phyloP scores from a whole-genome alignment of 2,329 filamentous ascomycete species.

The Xylaria sp. region DNA sequence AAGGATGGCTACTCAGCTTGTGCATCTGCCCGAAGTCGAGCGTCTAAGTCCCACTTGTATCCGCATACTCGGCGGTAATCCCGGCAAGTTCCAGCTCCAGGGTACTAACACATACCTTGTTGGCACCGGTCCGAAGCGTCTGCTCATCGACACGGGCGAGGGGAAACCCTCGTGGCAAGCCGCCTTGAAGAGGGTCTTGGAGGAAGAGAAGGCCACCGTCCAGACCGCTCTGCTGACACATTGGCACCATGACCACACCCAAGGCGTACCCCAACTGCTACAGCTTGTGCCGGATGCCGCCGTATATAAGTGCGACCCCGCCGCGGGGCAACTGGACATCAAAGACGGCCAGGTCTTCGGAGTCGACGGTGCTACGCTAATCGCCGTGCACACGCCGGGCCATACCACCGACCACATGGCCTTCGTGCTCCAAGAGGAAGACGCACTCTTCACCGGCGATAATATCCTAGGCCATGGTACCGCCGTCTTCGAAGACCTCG shows the following conservation, averaged over 20 bases:
- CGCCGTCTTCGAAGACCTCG: constrained; percentile 83
- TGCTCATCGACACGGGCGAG: constrained; percentile 92
- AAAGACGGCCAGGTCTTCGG: constrained; percentile 63
- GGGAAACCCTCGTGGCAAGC: constrained; percentile 79
- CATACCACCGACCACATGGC: constrained; percentile 87
- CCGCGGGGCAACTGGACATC: constrained; percentile 63
- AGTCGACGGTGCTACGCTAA: constrained; percentile 57
- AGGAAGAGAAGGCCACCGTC: constrained; percentile 74
- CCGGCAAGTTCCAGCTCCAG: constrained; percentile 80
- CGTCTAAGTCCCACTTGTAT: constrained; percentile 82
- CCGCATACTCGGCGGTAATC: constrained; percentile 89
- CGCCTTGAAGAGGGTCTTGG: constrained; percentile 72
- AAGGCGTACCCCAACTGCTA: constrained; percentile 78
- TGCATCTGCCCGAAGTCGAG: constrained; percentile 77
- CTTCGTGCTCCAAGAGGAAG: constrained; percentile 80
- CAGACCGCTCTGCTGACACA: constrained; percentile 83
- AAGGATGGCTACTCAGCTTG: constrained; percentile 71
- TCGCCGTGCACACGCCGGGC: constrained; percentile 63
- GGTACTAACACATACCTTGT: constrained; percentile 96
- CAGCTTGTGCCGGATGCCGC: constrained; percentile 69
- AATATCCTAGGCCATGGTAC: constrained; percentile 90
- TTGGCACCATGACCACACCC: constrained; percentile 89
- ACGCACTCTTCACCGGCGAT: constrained; percentile 89
- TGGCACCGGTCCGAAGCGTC: constrained; percentile 75
- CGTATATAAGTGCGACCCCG: constrained; percentile 75